These are phyloP conservation scores for Pneumocystis canis DNA, from an alignment of 1,139 yeast species.

Conservation along the genomic window DNA sequence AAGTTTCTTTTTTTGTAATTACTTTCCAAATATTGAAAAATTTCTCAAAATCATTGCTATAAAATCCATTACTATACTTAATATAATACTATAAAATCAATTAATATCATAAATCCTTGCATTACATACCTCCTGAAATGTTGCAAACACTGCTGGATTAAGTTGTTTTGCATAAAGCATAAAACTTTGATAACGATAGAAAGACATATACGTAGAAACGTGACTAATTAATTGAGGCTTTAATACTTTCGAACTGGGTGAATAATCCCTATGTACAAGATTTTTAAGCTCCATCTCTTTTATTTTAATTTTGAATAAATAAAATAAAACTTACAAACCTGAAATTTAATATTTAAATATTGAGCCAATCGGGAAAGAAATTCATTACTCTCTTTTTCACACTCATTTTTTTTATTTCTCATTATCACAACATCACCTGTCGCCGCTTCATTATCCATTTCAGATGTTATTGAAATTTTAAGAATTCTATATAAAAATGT, in stretches of 20 bases:
- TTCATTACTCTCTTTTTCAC: constrained; percentile 6
- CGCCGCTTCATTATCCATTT: constrained; percentile 22
- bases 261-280: constrained; percentile 1
- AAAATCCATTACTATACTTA: constrained; percentile 18
- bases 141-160: constrained; percentile 27
- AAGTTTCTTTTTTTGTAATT: constrained; percentile 7
- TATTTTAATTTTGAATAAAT: background rate
- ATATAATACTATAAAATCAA: constrained; percentile 18
- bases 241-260: background rate
- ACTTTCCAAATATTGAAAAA: constrained; percentile 24
- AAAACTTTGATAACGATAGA: constrained; percentile 38
- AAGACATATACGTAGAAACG: constrained; percentile 6
- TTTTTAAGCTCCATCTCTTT: constrained; percentile 3
- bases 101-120: background rate
- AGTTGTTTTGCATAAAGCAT: constrained; percentile 52
- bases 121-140: constrained; percentile 22
- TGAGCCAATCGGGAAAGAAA: constrained; percentile 9
- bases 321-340: constrained; percentile 6
- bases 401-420: constrained; percentile 8
- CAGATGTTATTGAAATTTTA: constrained; percentile 15
- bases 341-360: constrained; percentile 9
- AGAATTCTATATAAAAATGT: constrained; percentile 51
- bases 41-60: constrained; percentile 20
- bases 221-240: constrained; percentile 3
- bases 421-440: constrained; percentile 21